Evolutionary conservation across 805 yeast species (phyloP).

Genomic region (Barnettozyma populi): DNA sequence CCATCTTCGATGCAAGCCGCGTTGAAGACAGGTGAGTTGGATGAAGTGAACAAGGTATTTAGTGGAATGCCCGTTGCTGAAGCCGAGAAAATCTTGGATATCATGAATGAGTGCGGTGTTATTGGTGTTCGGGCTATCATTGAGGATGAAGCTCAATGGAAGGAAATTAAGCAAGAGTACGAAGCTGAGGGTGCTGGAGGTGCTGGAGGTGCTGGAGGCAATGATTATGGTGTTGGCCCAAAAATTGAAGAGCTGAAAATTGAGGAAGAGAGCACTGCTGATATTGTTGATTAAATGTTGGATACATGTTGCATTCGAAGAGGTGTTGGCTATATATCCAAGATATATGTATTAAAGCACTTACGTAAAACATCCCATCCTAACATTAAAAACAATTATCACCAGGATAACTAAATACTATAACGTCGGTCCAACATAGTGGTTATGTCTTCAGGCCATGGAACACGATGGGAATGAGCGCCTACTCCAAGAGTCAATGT

Average conservation of each 20-base stretch:
- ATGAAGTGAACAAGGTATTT: slow-evolving; percentile 77
- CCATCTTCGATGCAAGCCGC: slow-evolving; percentile 69
- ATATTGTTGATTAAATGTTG: slow-evolving; percentile 34
- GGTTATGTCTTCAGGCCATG: slow-evolving; percentile 23
- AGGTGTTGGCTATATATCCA: not conserved
- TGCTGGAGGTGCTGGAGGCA: not conserved
- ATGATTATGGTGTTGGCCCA: not conserved
- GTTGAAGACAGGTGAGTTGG: slow-evolving; percentile 62
- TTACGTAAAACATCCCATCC: not conserved
- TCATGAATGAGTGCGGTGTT: slow-evolving; percentile 75
- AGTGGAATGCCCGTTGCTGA: slow-evolving; percentile 66
- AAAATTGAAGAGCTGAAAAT: slow-evolving; percentile 17
- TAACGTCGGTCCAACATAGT: no score
- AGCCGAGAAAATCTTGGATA: slow-evolving; percentile 72
- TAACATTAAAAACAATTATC: no score
- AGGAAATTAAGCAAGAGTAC: slow-evolving; percentile 46
- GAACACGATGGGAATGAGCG: slow-evolving; percentile 55
- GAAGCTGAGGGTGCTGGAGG: slow-evolving; percentile 2
- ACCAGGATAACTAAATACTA: no score
- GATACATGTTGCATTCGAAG: no score
- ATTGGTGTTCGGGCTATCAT: slow-evolving; percentile 74
- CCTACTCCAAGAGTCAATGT: slow-evolving; percentile 58
- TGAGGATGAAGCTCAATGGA: slow-evolving; percentile 68
- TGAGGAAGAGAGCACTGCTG: slow-evolving; percentile 28
- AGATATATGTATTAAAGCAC: no score